Evolutionary conservation across 2,329 filamentous ascomycete species (phyloP).

Genomic region (Fusarium pseudoanthophilum): DNA sequence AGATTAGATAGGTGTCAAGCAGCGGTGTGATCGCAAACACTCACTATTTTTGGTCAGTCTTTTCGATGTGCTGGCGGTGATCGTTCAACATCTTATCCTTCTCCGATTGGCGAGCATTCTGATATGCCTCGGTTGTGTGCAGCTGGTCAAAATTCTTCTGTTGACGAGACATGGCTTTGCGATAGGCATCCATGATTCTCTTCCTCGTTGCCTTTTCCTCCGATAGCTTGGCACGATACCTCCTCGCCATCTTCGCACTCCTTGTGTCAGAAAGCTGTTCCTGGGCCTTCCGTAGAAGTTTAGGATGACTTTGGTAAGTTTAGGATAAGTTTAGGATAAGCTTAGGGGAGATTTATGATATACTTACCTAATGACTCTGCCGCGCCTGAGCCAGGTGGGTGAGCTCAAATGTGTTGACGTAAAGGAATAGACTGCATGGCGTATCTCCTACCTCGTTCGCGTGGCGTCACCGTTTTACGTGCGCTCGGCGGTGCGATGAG

Average conservation of each 20-base stretch:
- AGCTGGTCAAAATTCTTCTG: background rate
- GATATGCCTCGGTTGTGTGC: background rate
- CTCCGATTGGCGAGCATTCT: background rate
- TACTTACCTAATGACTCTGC: no score
- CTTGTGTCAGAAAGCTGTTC: background rate
- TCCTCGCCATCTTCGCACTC: background rate
- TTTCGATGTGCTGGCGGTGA: background rate
- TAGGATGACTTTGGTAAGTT: no score
- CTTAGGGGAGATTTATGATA: no score
- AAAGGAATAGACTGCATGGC: background rate
- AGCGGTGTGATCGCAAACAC: background rate
- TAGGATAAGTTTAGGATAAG: no score
- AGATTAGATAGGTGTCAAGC: background rate
- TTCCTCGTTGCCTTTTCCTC: background rate
- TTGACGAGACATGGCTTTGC: background rate
- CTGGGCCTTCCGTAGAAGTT: background rate
- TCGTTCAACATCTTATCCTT: background rate
- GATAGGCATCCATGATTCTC: background rate
- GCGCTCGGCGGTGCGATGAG: background rate
- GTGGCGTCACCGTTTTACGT: background rate
- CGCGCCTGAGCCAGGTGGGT: background rate
- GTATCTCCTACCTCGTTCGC: background rate
- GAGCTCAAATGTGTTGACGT: background rate
- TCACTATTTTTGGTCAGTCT: background rate
- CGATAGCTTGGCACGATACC: background rate